These are phyloP conservation scores for Salix purpurea DNA, from an alignment of 345 rosid genomes.

Conservation along the genomic window DNA sequence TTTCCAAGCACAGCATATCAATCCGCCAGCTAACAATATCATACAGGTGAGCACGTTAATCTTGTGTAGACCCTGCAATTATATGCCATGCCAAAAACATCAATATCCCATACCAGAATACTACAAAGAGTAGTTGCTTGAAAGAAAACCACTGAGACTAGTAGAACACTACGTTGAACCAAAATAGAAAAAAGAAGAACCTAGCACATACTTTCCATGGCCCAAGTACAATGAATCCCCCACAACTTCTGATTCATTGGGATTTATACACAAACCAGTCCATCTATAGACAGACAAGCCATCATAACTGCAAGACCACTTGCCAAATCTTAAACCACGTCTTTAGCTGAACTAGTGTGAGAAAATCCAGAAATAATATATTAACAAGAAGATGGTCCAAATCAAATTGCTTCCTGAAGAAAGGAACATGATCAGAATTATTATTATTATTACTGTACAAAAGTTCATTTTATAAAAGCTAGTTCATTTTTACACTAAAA, in stretches of 20 bases:
- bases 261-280: conserved; percentile 14
- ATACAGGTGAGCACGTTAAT: conserved; percentile 58
- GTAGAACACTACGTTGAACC: conserved; percentile 19
- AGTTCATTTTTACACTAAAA: conserved; percentile 4
- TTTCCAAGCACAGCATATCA: conserved; percentile 73
- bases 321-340: conserved; percentile 16
- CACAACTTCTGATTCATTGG: conserved; percentile 12
- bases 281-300: conserved; percentile 11
- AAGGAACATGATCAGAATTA: conserved; percentile 21
- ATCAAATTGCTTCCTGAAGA: conserved; percentile 29
- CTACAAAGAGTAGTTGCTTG: conserved; percentile 25
- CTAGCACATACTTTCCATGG: conserved; percentile 16
- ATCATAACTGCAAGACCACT: conserved; percentile 22
- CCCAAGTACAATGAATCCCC: conserved; percentile 22
- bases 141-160: conserved; percentile 27
- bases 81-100: conserved; percentile 66
- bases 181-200: conserved; percentile 14
- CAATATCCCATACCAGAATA: conserved; percentile 47
- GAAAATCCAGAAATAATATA: conserved; percentile 12
- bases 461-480: not conserved
- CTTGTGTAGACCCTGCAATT: conserved; percentile 75
- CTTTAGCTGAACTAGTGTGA: conserved; percentile 14
- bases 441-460: not conserved
- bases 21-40: conserved; percentile 72
- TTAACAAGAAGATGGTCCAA: conserved; percentile 9